Evolutionary conservation across 139 green algal genomes (phyloP).

Genomic region (Nannochloris sp.): DNA sequence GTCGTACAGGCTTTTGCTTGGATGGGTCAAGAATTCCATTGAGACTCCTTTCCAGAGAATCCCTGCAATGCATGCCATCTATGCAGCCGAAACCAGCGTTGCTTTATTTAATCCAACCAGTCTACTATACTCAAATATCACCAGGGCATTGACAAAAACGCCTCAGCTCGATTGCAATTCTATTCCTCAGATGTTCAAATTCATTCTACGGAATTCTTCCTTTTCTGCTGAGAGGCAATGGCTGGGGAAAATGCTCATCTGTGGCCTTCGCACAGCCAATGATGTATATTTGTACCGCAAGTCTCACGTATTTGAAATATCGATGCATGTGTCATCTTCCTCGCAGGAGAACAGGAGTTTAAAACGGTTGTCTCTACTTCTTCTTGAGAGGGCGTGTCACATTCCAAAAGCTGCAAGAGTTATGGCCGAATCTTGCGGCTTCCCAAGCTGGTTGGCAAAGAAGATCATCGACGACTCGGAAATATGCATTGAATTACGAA

Average conservation of each 20-base stretch:
- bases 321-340: conserved; percentile 35
- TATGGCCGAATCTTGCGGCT: conserved; percentile 13
- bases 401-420: conserved; percentile 21
- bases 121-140: conserved; percentile 33
- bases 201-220: too few species aligned
- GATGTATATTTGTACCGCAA: conserved; percentile 27
- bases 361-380: conserved; percentile 8
- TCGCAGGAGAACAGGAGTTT: conserved; percentile 8
- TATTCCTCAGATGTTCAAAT: conserved; percentile 17
- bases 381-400: conserved; percentile 18
- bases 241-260: conserved; percentile 50
- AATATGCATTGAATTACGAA: not conserved
- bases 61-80: conserved; percentile 33
- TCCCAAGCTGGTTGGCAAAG: conserved; percentile 20
- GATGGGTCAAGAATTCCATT: conserved; percentile 30
- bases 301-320: conserved; percentile 30
- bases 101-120: conserved; percentile 30
- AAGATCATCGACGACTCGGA: not conserved
- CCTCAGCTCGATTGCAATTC: conserved; percentile 35
- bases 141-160: conserved; percentile 34
- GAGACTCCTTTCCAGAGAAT: conserved; percentile 37
- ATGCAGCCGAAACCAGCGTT: conserved; percentile 47
- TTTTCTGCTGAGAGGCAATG: conserved; percentile 16
- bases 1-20: conserved; percentile 30
- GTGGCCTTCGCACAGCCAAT: conserved; percentile 20